Evolutionary conservation across 75 land plant species (phyloP), one percentile per base, ranked within the genome.

Genomic region (Pseudotsuga menziesii): DNA sequence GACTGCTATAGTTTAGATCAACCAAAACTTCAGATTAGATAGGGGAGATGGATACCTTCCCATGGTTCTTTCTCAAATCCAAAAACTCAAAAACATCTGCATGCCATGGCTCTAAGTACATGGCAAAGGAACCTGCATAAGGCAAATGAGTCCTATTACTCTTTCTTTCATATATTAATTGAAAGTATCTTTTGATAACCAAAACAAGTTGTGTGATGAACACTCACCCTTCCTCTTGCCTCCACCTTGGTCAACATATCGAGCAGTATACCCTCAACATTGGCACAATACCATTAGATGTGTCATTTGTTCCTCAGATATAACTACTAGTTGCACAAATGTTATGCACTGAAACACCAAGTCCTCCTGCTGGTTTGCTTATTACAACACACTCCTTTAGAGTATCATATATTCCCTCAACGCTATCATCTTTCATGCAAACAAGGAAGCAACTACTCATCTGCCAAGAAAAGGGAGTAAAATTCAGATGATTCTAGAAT

Each of bases 231-330:
- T 97, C 74, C 99, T 92, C 78, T 97, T 97, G 85, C 99, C 99
- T 25, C 99, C 99, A 19, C 98, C 99, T 84, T 97, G 99, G 86
- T 97, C 99, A 69, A 97, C 99, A 87, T 97, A 97, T 11, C 99
- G 93, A 55, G 99, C 98, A 73, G 99, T 97, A 57, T 76, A 97
- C 99, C 44, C 98, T 84, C 48, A 97, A 82, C 98, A 97, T 97
- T 23, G 98, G 99, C 75, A 97, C 85, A 79, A 97, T 92, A 13
- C 99, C 99, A 88, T 97, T 97, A 25, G 99, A 97, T 58, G 99
- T 92, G 22, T 98, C 98, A 86, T 97, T 94, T 52, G 99, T 94
- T 15, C 99, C 99, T 77, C 99, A 91, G 56, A 97, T 97, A 78
- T 97, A 97, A 78, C 99, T 97, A 9, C 97, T 90, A 27, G 92